Conservation (phyloP, 345 rosid species). For the Erysimum cheiranthoides region DNA sequence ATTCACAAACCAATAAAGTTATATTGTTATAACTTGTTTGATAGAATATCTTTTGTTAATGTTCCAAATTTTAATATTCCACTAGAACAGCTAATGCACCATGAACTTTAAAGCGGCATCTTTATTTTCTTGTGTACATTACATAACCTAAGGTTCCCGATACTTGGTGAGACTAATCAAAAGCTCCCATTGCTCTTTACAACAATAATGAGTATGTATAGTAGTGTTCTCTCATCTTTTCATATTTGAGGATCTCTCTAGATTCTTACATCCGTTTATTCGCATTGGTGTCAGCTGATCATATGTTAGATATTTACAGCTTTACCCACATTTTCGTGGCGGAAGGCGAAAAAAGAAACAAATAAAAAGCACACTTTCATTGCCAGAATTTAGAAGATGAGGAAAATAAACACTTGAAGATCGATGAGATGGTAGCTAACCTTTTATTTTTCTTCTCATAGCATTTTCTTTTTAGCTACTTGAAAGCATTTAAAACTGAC, state of each 20-base stretch:
- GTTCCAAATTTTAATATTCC: too few relatives aligned
- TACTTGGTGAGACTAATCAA: not conserved
- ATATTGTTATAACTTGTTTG: too few relatives aligned
- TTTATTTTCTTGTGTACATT: not conserved
- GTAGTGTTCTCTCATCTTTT: not conserved
- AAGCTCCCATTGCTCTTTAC: not conserved
- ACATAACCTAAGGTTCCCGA: not conserved
- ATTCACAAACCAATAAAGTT: too few relatives aligned
- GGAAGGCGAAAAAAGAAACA: not conserved
- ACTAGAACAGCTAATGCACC: too few relatives aligned
- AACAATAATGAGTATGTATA: not conserved
- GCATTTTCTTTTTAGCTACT: conserved; percentile 21
- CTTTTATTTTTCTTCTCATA: conserved; percentile 3
- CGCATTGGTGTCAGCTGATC: conserved; percentile 5
- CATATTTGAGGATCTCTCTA: not conserved
- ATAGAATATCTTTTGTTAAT: too few relatives aligned
- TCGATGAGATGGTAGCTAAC: not conserved
- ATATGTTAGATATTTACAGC: conserved; percentile 8
- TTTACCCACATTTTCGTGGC: conserved; percentile 18
- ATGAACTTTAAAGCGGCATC: not conserved
- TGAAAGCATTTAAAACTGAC: conserved; percentile 39
- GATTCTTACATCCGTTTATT: conserved; percentile 1
- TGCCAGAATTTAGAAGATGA: conserved; percentile 28
- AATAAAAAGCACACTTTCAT: not conserved
- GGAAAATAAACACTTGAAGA: conserved; percentile 32